Evolutionary conservation across 305 asterid species (phyloP), one percentile per base, ranked within the genome.

Genomic region (Fraxinus baroniana): DNA sequence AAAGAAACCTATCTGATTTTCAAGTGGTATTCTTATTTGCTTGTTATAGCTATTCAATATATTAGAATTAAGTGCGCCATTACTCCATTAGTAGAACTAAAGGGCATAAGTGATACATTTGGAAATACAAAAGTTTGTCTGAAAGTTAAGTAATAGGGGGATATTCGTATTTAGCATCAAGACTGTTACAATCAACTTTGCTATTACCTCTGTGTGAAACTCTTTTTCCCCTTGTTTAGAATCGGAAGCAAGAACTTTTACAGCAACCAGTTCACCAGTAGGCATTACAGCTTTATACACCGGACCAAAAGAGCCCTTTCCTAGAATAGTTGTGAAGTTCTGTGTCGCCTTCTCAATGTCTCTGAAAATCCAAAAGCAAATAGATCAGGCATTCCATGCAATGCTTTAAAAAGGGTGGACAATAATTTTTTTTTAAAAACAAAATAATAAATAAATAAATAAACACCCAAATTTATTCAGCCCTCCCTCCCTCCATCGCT

Each of bases 201-300:
- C 71, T 70, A 44, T 74, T 85, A 94, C 99, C 99, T 97, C 99
- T 12, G 99, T 97, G 44, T 93, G 95, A 80, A 97, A 97, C 91
- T 97, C 99, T 41, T 84, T 93, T 79, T 97, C 99, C 83, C 99
- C 99, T 92, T 97, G 99, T 90, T 92, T 97, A 12, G 99, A 97
- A 91, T 92, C 74, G 62, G 98, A 91, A 82, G 97, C 98, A 83
- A 97, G 98, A 89, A 91, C 98, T 89, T 97, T 97, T 78, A 94
- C 99, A 73, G 99, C 99, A 87, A 94, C 95, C 87, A 91, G 96
- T 80, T 85, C 96, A 66, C 97, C 98, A 77, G 89, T 86, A 60
- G 96, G 93, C 98, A 94, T 88, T 84, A 80, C 77, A 88, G 98
- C 99, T 90, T 92, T 94, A 86, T 91, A 97, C 76, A 94, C 99